A percentile compares a stretch with the other conserved stretches of the same genome.
These are phyloP conservation scores for Rhodotorula sp. DNA, from an alignment of 1,284 basidiomycete species.

Conservation along the genomic window DNA sequence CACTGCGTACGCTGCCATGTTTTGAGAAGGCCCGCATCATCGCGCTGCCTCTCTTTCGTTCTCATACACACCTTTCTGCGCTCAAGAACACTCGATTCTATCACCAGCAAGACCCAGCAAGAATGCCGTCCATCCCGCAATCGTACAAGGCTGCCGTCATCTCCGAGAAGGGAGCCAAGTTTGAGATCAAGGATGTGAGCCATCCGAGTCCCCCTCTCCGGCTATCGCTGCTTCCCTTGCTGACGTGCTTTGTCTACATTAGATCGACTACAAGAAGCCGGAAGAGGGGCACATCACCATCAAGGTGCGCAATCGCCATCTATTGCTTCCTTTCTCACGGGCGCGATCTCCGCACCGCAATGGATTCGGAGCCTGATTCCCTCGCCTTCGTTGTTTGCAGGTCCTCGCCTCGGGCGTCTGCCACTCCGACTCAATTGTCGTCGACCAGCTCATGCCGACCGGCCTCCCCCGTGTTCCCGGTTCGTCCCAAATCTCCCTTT, in stretches of 20 bases:
- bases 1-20: background rate
- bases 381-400: conserved; percentile 18
- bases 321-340: background rate
- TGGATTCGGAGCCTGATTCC: no score
- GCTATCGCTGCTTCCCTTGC: background rate
- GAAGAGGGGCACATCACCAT: conserved; percentile 48
- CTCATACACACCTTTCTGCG: no score
- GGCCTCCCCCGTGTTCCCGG: conserved; percentile 12
- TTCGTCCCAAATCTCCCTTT: background rate
- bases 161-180: conserved; percentile 16
- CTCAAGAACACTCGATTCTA: background rate
- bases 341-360: background rate
- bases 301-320: conserved; percentile 45
- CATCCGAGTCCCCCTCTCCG: background rate
- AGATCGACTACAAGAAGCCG: conserved; percentile 49
- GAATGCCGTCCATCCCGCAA: conserved; percentile 42
- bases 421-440: conserved; percentile 22
- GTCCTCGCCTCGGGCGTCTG: conserved; percentile 28
- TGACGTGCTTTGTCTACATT: background rate
- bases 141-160: conserved; percentile 48
- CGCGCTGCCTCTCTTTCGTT: background rate
- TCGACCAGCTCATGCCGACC: conserved; percentile 20
- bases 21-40: background rate
- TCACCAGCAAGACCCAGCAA: background rate
- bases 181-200: conserved; percentile 40